Base-by-base conservation (phyloP, 495 filamentous ascomycete species). In the Trichoderma gamsii region DNA sequence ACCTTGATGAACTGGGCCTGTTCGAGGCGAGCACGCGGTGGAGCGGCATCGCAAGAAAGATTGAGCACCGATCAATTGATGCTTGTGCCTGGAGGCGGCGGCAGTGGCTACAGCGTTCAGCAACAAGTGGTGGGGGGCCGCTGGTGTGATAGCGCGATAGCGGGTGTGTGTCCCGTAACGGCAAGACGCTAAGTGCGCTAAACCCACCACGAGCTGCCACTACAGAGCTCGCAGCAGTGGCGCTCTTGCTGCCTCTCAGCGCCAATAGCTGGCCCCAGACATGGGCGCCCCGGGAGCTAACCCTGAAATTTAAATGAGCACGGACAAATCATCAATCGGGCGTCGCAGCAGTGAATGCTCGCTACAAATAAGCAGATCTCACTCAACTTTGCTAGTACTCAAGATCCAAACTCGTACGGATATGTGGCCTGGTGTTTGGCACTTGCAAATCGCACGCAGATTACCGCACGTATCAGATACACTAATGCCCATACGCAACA, bases 231-330 rank as follows among this genome's bases (percentile, higher is more conserved):
- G 15, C 15, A n/a, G 44, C 44, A 18, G 49, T 52, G n/a, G 18
- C 9, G n/a, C 5, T 52, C n/a, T 21, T 11, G n/a, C 8, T 52
- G n/a, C 21, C 49, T 15, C 29, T 61, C 51, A 23, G 51, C 44
- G 15, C 21, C 18, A 59, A n/a, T 3, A 23, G 6, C 27, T 21
- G 25, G 25, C 56, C 6, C 49, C 49, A 52, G 16, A 32, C 56
- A 35, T 61, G 51, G 56, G 56, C 56, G 4, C 56, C 56, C 25
- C 51, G 51, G 51, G 56, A 25, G 56, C 56, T 61, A 61, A 29
- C 56, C 56, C 56, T 61, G 56, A 61, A 61, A 61, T 61, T 61
- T 61, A 61, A 61, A 61, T 61, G 35, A 32, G n/a, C 35, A 38
- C 35, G 11, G 27, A 27, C 56, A 61, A 32, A 29, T 25, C 56